These are phyloP conservation scores for Platanthera zijinensis DNA, from an alignment of 106 monocot genomes.

Conservation along the genomic window DNA sequence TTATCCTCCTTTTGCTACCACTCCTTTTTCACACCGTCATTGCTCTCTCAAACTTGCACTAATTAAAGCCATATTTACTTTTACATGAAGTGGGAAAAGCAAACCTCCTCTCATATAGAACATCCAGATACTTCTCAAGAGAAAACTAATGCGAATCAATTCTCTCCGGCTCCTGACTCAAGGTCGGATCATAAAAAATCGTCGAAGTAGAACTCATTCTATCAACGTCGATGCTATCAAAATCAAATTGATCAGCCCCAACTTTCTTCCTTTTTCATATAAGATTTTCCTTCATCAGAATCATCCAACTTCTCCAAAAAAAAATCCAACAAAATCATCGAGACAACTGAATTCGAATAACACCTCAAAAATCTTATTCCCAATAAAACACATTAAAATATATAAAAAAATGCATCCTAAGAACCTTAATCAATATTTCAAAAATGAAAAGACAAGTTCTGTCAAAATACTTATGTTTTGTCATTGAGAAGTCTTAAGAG, in stretches of 20 bases:
- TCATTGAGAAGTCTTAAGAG: not conserved
- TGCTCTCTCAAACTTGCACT: no score
- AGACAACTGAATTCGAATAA: no score
- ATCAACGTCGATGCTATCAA: conserved; percentile 67
- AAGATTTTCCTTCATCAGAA: not conserved
- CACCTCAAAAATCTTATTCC: not conserved
- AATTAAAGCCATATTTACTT: no score
- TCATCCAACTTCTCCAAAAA: no score
- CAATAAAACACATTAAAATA: not conserved
- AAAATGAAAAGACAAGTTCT: not conserved
- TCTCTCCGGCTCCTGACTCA: conserved; percentile 33
- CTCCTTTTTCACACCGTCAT: no score
- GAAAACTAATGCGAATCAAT: conserved; percentile 33
- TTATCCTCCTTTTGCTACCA: no score
- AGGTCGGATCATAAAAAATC: conserved; percentile 37
- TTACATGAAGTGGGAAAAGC: not conserved
- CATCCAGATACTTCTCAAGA: conserved; percentile 55
- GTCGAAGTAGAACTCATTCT: conserved; percentile 58
- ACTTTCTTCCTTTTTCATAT: conserved; percentile 33
- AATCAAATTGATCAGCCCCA: conserved; percentile 23
- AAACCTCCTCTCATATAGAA: conserved; percentile 75
- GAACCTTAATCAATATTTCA: not conserved
- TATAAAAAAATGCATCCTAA: not conserved
- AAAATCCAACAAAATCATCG: no score
- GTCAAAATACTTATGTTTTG: not conserved